Conservation (phyloP, 805 yeast species). For the Pichia scutulata region DNA sequence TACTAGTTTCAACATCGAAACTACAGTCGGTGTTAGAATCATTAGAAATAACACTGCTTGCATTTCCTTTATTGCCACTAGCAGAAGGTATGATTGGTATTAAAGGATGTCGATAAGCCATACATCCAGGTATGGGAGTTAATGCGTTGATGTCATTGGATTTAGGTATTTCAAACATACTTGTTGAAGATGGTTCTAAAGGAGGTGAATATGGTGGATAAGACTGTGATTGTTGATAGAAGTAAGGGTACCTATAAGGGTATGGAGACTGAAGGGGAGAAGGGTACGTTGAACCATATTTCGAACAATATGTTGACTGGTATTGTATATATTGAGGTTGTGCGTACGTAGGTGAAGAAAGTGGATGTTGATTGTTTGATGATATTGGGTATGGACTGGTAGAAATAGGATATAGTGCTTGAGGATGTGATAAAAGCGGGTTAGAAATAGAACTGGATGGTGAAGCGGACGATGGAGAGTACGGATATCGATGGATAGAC, state of each 20-base stretch:
- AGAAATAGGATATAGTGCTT: background rate
- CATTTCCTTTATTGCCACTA: conserved; percentile 1
- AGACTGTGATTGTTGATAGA: background rate
- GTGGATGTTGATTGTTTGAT: background rate
- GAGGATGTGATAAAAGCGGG: background rate
- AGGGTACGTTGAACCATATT: no score
- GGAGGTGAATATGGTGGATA: background rate
- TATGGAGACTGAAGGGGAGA: background rate
- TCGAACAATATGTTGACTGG: no score
- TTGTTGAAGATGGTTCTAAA: background rate
- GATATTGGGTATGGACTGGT: background rate
- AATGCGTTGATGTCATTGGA: background rate
- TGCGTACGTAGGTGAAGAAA: background rate
- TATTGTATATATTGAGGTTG: background rate
- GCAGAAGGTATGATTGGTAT: conserved; percentile 8
- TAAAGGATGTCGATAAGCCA: conserved; percentile 7
- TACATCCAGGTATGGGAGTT: conserved; percentile 6
- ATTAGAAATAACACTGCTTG: background rate
- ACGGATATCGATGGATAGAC: no score
- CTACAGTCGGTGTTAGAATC: background rate
- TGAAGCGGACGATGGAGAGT: no score
- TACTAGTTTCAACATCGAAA: background rate
- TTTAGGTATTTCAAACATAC: background rate
- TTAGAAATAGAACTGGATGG: no score
- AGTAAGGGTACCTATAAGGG: background rate